phyloP scores from a whole-genome alignment of 2,329 filamentous ascomycete species.

The Fusarium sacchari region DNA sequence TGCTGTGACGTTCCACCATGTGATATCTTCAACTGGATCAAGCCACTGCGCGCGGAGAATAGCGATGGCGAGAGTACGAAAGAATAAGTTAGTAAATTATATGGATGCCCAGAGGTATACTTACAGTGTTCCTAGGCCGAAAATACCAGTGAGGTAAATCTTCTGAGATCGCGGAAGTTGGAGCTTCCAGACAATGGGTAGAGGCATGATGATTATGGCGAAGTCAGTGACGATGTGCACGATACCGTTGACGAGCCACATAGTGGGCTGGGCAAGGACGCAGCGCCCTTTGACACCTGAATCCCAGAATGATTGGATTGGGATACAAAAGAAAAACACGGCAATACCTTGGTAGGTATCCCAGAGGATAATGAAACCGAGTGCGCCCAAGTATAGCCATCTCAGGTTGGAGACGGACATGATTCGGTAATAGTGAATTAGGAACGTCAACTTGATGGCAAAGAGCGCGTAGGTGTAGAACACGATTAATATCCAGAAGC shows the following conservation, averaged over 20 bases:
- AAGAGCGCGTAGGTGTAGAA: constrained; percentile 18
- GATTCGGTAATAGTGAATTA: constrained; percentile 34
- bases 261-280: neutral
- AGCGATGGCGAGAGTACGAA: constrained; percentile 18
- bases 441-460: constrained; percentile 25
- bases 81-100: fast-evolving
- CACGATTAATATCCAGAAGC: constrained; percentile 32
- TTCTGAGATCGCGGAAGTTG: constrained; percentile 17
- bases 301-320: constrained; percentile 26
- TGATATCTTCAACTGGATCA: neutral
- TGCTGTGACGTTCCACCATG: constrained; percentile 33
- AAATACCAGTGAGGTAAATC: constrained; percentile 11
- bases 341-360: neutral
- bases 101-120: fast-evolving
- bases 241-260: constrained; percentile 21
- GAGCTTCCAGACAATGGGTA: constrained; percentile 29
- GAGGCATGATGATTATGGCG: constrained; percentile 19
- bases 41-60: constrained; percentile 36
- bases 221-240: constrained; percentile 29
- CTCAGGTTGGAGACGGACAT: constrained; percentile 25
- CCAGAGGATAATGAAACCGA: constrained; percentile 9
- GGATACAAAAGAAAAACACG: neutral
- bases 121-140: constrained; percentile 31
- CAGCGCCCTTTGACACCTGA: constrained; percentile 9
- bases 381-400: neutral